Conservation (phyloP, 805 yeast genomes). For the Martiniozyma abietophila region DNA sequence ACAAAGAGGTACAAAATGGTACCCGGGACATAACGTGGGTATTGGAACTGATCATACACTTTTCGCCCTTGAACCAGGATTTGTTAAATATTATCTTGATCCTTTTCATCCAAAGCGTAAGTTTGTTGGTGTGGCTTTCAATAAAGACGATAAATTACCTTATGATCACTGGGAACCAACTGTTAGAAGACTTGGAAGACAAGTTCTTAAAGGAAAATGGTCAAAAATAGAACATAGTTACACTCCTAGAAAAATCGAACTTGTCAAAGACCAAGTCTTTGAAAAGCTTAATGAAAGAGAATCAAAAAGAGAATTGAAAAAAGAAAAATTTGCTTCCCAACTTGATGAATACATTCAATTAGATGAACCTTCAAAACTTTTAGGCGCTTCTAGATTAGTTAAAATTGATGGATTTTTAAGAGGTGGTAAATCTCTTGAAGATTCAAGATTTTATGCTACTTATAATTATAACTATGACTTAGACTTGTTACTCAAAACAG, state of each 20-base stretch:
- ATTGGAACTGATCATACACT: conserved; percentile 94
- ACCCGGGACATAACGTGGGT: conserved; percentile 85
- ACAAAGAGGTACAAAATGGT: conserved; percentile 91
- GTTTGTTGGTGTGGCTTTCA: conserved; percentile 80
- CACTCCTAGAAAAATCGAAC: conserved; percentile 59
- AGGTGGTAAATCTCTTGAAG: conserved; percentile 48
- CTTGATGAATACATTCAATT: conserved; percentile 18
- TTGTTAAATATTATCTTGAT: conserved; percentile 81
- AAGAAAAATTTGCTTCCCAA: conserved; percentile 24
- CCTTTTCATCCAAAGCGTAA: conserved; percentile 94
- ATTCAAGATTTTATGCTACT: conserved; percentile 53
- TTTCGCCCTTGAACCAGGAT: conserved; percentile 87
- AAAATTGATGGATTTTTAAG: conserved; percentile 43
- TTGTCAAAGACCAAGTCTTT: conserved; percentile 44
- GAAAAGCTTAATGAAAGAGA: conserved; percentile 33
- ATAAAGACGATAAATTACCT: conserved; percentile 58
- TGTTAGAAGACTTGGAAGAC: conserved; percentile 73
- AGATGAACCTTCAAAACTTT: conserved; percentile 22
- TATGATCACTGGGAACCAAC: conserved; percentile 88
- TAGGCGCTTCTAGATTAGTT: conserved; percentile 46
- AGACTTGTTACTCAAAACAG: conserved; percentile 31
- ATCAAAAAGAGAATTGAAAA: conserved; percentile 26
- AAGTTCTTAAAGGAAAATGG: conserved; percentile 39
- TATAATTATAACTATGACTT: conserved; percentile 37
- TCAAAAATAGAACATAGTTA: conserved; percentile 52